These are phyloP conservation scores for Leccinum pachyderme DNA, from an alignment of 1,284 basidiomycete genomes.

Conservation along the genomic window DNA sequence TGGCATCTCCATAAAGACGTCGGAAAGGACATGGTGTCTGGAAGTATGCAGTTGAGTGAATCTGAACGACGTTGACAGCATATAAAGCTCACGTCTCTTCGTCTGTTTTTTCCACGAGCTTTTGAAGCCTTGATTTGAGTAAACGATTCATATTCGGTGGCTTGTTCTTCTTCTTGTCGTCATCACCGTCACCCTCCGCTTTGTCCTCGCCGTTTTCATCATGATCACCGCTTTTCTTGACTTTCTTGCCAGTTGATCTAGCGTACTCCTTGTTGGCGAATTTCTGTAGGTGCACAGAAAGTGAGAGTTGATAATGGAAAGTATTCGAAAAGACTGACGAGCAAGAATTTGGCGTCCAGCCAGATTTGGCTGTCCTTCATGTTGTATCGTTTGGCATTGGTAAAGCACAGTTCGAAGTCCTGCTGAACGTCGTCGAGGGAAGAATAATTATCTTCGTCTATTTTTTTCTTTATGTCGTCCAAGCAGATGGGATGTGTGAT, in stretches of 20 bases:
- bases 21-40: conserved; percentile 69
- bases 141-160: conserved; percentile 58
- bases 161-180: conserved; percentile 55
- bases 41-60: conserved; percentile 7
- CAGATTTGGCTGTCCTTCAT: conserved; percentile 83
- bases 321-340: conserved; percentile 35
- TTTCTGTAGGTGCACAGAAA: conserved; percentile 49
- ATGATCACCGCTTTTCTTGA: conserved; percentile 41
- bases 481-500: conserved; percentile 81
- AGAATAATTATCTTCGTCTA: conserved; percentile 64
- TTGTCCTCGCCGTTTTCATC: conserved; percentile 43
- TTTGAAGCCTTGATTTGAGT: conserved; percentile 65
- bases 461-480: conserved; percentile 80
- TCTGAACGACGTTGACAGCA: background rate
- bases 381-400: conserved; percentile 90
- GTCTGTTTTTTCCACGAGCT: conserved; percentile 67
- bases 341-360: conserved; percentile 72
- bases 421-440: conserved; percentile 70
- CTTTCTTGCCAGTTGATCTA: conserved; percentile 50
- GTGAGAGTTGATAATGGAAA: conserved; percentile 1
- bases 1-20: conserved; percentile 83
- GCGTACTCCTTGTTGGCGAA: conserved; percentile 60
- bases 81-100: conserved; percentile 42
- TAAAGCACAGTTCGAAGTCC: conserved; percentile 86
- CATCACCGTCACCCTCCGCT: conserved; percentile 39